phyloP scores from a whole-genome alignment of 1,284 basidiomycete species.

The Gomphus bonarii region DNA sequence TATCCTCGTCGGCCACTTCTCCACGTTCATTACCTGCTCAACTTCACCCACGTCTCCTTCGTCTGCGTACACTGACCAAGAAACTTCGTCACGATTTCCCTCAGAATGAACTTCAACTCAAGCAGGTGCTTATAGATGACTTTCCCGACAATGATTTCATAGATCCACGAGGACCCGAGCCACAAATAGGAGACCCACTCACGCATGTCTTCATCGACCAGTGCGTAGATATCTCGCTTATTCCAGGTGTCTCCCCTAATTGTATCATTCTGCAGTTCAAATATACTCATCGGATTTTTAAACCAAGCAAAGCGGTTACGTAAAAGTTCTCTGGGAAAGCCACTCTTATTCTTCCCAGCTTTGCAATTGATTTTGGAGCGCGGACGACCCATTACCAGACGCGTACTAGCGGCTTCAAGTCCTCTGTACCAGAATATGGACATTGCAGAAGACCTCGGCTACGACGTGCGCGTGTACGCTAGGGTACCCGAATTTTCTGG shows the following conservation, averaged over 20 bases:
- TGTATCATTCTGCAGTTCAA: constrained; percentile 42
- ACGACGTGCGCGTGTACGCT: constrained; percentile 68
- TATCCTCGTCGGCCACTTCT: neutral
- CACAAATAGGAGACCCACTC: constrained; percentile 40
- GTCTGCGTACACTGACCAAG: constrained; percentile 41
- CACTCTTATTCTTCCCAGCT: constrained; percentile 56
- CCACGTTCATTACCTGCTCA: constrained; percentile 4
- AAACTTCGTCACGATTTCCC: constrained; percentile 50
- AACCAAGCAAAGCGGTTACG: constrained; percentile 41
- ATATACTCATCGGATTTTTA: constrained; percentile 73
- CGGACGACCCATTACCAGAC: constrained; percentile 53
- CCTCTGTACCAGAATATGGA: constrained; percentile 79
- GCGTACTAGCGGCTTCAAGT: constrained; percentile 72
- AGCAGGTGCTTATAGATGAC: constrained; percentile 32
- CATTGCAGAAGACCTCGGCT: constrained; percentile 62
- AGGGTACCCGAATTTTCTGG: constrained; percentile 54
- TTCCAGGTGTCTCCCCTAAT: constrained; percentile 4
- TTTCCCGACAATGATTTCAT: constrained; percentile 22
- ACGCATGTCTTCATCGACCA: constrained; percentile 85
- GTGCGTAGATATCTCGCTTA: constrained; percentile 30
- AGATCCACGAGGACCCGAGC: constrained; percentile 37
- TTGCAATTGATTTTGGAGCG: constrained; percentile 65
- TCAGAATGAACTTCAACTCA: constrained; percentile 37
- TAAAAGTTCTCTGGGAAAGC: constrained; percentile 19
- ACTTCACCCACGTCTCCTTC: constrained; percentile 36